Evolutionary conservation across 306 rosid genomes (phyloP), one percentile per base, ranked within the genome.

Genomic region (Datisca glomerata): DNA sequence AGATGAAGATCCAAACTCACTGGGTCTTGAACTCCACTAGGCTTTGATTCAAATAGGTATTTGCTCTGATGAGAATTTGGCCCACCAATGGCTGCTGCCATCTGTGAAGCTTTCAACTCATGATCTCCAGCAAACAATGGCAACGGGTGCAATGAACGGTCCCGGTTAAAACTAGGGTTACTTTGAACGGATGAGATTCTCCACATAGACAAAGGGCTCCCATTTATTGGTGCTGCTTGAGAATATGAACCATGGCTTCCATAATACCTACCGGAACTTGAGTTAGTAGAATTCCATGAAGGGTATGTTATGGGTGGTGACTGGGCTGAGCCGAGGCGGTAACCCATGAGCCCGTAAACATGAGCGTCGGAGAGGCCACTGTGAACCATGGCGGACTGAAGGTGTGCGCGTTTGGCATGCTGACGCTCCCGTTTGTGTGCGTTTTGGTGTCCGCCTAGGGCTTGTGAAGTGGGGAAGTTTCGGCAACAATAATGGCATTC

Each of bases 1-100:
- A 83, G 77, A 78, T 75, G 94, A 72, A 83, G 94, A 75, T 83
- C 94, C 85, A 83, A 73, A 70, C 94, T 78, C 59, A 83, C 81
- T 57, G 66, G 94, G 59, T 78, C 91, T 23, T 70, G 61, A 16
- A 73, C 67, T n/a, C n/a, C n/a, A 35, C 54, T 59, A 2, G 74
- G 45, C 36, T 74, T 73, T 8, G 76, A 45, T 32, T 72, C 85
- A 49, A 72, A 71, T 33, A 53, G 68, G 47, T 41, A 68, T 43
- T 70, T 70, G 45, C 51, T 66, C 63, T 59, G 80, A 16, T 62
- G 80, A 17, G 68, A 49, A 11, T 22, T 29, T 12, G 76, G 21
- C 6, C 66, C 70, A 21, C 53, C 69, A 19, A 37, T 27, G 27
- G 57, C 14, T 10, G 25, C 28, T 10, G 25, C 28, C 5, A 63